Base-by-base conservation (phyloP, 345 rosid species). In the Ceriops tagal region DNA sequence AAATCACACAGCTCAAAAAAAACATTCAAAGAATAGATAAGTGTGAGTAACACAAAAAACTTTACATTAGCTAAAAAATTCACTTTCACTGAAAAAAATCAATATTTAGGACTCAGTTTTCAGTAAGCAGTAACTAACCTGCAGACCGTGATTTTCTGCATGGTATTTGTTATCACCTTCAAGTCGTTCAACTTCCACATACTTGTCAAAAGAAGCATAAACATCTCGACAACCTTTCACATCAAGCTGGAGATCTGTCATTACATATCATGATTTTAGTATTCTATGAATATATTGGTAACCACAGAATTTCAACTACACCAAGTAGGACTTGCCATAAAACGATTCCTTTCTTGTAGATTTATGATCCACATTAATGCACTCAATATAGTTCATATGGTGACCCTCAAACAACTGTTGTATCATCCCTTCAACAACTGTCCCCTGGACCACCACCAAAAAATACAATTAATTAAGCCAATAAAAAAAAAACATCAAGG, bases 111-210 rank as follows among this genome's bases (percentile, higher is more conserved):
- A 39, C 39, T 24, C 37, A 70, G 32, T 18, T 37, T 16, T 8
- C n/a, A 2, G 22, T 5, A 55, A 55, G 19, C 27, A 57, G 73
- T 21, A 58, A 80, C 85, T 73, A 59, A 92, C 99, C 96, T 93
- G 99, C 83, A 93, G 80, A 31, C 96, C 99, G 67, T 84, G 84
- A 71, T 88, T 87, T 78, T 88, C 99, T 16, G 96, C 92, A 53
- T 88, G 96, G 79, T 93, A 93, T 78, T 92, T 93, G 80, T 93
- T 92, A 77, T 93, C 97, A 68, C 99, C 99, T 74, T 93, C 99
- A 68, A 93, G 99, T 49, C 88, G 84, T 76, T 93, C 97, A 77
- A 93, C 97, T 78, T 93, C 97, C 26, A 93, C 97, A 77, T 93
- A 93, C 81, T 92, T 93, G 71, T 93, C 99, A 87, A 93, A 93